Evolutionary conservation across 805 yeast species (phyloP), one percentile per base, ranked within the genome.

Genomic region (Candida tallmaniae): DNA sequence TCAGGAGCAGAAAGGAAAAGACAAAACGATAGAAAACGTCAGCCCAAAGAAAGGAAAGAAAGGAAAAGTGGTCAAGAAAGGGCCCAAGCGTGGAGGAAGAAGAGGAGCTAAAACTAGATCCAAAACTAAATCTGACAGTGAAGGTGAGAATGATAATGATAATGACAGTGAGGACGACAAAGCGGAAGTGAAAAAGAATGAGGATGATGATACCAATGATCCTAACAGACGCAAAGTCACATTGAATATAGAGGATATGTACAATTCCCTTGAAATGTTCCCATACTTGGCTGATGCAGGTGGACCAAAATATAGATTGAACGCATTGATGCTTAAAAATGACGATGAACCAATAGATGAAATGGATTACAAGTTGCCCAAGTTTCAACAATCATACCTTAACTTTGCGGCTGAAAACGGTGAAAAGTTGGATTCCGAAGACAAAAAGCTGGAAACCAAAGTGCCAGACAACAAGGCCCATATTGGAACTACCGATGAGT

Each of bases 261-360:
- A 68, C 50, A 81, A 82, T 42, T 71, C 89, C 0, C 61, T 83
- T 15, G 74, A 67, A 33, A 67, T 79, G 43, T 69, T 73, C 29
- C 93, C 93, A 1, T 81, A 77, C 52, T 52, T 82, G 31, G 67
- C 80, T 5, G 88, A 83, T 45, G 81, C 84, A 3, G 65, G 73
- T 42, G 86, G 87, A 5, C 75, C 87, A 2, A 56, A 67, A 25
- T 63, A 69, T 27, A 60, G 78, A 33, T 54, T 83, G 13, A 56
- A 74, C 7, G 60, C 64, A 32, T 69, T 68, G 3, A 65, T 70
- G 52, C 51, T 81, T 16, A 61, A 68, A 23, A 81, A 82, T 53
- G 89, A 82, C 49, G 83, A 61, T 41, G 65, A 60, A 36, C 48
- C 51, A n/a, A 85, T 79, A 47, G 83, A 61, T 42, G 31, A 32